phyloP scores from a whole-genome alignment of 257 asterid genomes.

The Scutellaria baicalensis region DNA sequence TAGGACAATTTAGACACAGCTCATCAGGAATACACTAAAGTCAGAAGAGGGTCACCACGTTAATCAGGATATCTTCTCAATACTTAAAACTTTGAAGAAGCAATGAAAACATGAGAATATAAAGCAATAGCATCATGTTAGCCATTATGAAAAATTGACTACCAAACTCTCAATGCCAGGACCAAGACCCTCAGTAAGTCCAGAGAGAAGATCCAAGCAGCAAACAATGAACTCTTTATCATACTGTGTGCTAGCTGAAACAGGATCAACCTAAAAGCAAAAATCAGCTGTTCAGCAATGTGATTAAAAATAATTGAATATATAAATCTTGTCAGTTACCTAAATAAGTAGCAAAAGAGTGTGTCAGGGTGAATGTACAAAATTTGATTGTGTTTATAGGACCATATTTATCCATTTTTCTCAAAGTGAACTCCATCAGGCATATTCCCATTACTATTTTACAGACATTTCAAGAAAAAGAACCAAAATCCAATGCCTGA shows the following conservation, averaged over 20 bases:
- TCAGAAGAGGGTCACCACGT: conserved; percentile 18
- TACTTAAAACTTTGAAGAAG: neutral
- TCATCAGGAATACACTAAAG: neutral
- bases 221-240: conserved; percentile 92
- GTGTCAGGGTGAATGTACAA: neutral
- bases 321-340: neutral
- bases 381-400: neutral
- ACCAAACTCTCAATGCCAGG: conserved; percentile 96
- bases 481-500: neutral
- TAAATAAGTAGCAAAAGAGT: neutral
- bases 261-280: conserved; percentile 68
- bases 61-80: neutral
- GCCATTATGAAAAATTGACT: conserved; percentile 21
- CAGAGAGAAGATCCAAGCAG: conserved; percentile 97
- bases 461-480: neutral
- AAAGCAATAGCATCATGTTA: neutral
- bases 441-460: neutral
- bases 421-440: neutral
- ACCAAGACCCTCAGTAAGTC: conserved; percentile 98
- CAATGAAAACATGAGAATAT: conserved; percentile 12
- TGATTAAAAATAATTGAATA: neutral
- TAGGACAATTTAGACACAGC: too few relatives aligned
- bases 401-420: neutral
- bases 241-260: conserved; percentile 77
- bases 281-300: conserved; percentile 17